A percentile compares a stretch with the other conserved stretches of the same genome.
phyloP scores from a whole-genome alignment of 2,329 filamentous ascomycete species.

The Diaporthe amygdali region DNA sequence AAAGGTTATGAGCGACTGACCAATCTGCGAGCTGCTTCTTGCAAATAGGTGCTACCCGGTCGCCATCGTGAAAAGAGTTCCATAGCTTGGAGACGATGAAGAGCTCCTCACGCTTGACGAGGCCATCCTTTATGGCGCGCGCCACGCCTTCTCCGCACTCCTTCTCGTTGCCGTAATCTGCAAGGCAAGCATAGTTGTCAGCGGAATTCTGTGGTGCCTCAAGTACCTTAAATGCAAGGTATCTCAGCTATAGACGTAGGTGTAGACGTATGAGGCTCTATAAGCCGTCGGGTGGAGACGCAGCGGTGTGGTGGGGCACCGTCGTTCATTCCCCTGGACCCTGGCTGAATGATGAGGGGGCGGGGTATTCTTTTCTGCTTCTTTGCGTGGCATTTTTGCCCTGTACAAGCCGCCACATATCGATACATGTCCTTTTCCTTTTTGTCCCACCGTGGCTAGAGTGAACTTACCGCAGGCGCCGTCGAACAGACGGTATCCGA shows the following conservation, averaged over 20 bases:
- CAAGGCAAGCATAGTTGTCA: not conserved
- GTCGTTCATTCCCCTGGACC: not conserved
- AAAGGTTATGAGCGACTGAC: conserved; percentile 31
- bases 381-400: not conserved
- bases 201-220: not conserved
- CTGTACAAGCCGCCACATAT: not conserved
- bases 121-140: conserved; percentile 79
- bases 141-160: conserved; percentile 78
- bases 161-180: conserved; percentile 84
- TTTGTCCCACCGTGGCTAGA: not conserved
- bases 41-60: conserved; percentile 77
- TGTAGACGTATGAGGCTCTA: not conserved
- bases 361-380: not conserved
- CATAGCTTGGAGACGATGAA: conserved; percentile 94
- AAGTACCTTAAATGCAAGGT: not conserved
- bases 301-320: not conserved
- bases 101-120: conserved; percentile 84
- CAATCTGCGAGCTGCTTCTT: conserved; percentile 81
- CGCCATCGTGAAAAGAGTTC: conserved; percentile 87
- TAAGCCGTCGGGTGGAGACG: not conserved
- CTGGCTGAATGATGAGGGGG: not conserved
- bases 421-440: not conserved
- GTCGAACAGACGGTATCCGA: conserved; percentile 65
- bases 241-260: not conserved
- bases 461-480: conserved; percentile 62